Conservation (phyloP, 2,329 filamentous ascomycete species). For the Parastagonospora avenae region DNA sequence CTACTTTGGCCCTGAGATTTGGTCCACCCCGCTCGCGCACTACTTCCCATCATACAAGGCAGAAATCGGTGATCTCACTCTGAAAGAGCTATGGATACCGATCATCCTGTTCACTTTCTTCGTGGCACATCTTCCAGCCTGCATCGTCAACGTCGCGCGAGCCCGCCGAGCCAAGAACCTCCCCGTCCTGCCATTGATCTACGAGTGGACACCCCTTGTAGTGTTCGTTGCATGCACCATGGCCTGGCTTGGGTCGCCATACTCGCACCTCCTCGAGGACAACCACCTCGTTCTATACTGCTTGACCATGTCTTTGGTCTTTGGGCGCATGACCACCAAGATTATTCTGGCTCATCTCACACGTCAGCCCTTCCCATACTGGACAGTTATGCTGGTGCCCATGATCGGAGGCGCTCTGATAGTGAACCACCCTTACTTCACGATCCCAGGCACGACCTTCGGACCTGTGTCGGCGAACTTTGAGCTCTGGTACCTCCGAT, state of each 20-base stretch:
- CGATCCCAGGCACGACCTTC: slow-evolving; percentile 51
- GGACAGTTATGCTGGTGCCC: slow-evolving; percentile 88
- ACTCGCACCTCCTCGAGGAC: slow-evolving; percentile 78
- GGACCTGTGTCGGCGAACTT: slow-evolving; percentile 65
- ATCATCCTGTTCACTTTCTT: slow-evolving; percentile 54
- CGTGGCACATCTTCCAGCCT: slow-evolving; percentile 78
- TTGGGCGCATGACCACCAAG: slow-evolving; percentile 97
- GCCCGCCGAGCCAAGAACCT: slow-evolving; percentile 75
- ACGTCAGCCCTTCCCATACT: slow-evolving; percentile 92
- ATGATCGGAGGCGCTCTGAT: slow-evolving; percentile 84
- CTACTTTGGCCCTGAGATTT: slow-evolving; percentile 85
- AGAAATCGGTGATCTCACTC: slow-evolving; percentile 73
- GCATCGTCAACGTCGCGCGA: slow-evolving; percentile 81
- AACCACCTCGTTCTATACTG: slow-evolving; percentile 94
- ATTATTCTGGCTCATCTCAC: slow-evolving; percentile 97
- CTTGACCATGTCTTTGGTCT: slow-evolving; percentile 93
- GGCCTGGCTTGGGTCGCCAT: slow-evolving; percentile 87
- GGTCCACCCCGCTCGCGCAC: slow-evolving; percentile 75
- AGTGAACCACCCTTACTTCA: slow-evolving; percentile 77
- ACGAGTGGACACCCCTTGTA: slow-evolving; percentile 91
- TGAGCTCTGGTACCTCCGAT: slow-evolving; percentile 82
- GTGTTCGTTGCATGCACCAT: slow-evolving; percentile 77
- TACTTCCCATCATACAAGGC: slow-evolving; percentile 44
- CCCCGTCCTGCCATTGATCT: slow-evolving; percentile 79
- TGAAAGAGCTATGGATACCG: slow-evolving; percentile 87